These are phyloP conservation scores for Candida glaebosa DNA, from an alignment of 805 yeast species.

Conservation along the genomic window DNA sequence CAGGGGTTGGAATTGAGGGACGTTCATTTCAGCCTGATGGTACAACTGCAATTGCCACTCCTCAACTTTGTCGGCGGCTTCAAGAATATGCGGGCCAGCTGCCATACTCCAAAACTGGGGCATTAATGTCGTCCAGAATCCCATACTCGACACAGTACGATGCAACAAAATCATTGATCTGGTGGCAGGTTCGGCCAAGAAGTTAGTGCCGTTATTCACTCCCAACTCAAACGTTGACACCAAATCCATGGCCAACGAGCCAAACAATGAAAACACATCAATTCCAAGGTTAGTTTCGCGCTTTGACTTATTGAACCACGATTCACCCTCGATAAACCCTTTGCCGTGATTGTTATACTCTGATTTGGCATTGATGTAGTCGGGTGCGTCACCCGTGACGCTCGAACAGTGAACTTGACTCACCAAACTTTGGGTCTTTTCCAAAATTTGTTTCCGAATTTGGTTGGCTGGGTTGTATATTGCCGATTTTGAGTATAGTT, in stretches of 20 bases:
- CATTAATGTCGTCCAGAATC: slow-evolving; percentile 62
- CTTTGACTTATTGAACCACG: slow-evolving; percentile 28
- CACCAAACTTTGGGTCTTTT: slow-evolving; percentile 25
- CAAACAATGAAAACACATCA: slow-evolving; percentile 62
- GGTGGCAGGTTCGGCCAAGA: slow-evolving; percentile 37
- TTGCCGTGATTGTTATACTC: slow-evolving; percentile 31
- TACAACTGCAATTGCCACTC: slow-evolving; percentile 44
- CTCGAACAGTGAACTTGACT: slow-evolving; percentile 24
- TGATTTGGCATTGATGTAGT: slow-evolving; percentile 29
- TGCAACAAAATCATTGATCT: slow-evolving; percentile 41
- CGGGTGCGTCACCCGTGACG: slow-evolving; percentile 30
- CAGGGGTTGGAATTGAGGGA: slow-evolving; percentile 15
- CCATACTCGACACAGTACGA: slow-evolving; percentile 51
- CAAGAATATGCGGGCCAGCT: slow-evolving; percentile 36
- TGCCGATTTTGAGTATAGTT: slow-evolving; percentile 33
- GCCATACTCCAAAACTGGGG: slow-evolving; percentile 53
- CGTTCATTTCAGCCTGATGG: slow-evolving; percentile 29
- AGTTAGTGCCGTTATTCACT: slow-evolving; percentile 39
- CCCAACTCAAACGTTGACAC: slow-evolving; percentile 63
- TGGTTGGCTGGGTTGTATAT: slow-evolving; percentile 28
- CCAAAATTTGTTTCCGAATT: slow-evolving; percentile 22
- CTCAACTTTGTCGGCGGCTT: slow-evolving; percentile 38
- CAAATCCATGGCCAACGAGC: slow-evolving; percentile 70
- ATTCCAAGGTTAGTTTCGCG: slow-evolving; percentile 32
- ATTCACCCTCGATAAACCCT: slow-evolving; percentile 23